A percentile compares a stretch with the other conserved stretches of the same genome.
Conservation (phyloP, 257 asterid species). For the Perilla frutescens region DNA sequence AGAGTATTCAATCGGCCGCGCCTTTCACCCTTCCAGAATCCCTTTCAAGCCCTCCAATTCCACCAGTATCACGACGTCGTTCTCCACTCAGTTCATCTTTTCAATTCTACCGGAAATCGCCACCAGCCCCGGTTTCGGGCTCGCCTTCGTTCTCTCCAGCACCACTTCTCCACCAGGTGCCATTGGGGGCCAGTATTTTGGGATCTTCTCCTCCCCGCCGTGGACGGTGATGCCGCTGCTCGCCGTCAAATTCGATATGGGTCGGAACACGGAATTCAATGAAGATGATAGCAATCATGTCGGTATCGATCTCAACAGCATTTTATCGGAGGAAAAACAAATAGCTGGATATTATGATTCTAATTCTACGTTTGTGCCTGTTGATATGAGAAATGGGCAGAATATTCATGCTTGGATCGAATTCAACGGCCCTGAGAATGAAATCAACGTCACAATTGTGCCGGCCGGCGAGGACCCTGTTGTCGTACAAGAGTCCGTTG, state of each 20-base stretch:
- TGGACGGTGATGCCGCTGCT: slow-evolving; percentile 58
- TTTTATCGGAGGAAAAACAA: slow-evolving; percentile 42
- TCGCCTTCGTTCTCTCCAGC: slow-evolving; percentile 72
- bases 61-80: slow-evolving; percentile 53
- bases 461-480: slow-evolving; percentile 60
- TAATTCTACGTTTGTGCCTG: slow-evolving; percentile 41
- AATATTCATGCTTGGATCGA: slow-evolving; percentile 83
- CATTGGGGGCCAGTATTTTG: slow-evolving; percentile 66
- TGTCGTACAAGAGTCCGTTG: slow-evolving; percentile 43
- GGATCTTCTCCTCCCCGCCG: slow-evolving; percentile 52
- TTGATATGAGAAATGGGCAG: slow-evolving; percentile 67
- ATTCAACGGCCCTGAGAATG: slow-evolving; percentile 55
- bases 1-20: slow-evolving; percentile 66
- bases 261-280: slow-evolving; percentile 64
- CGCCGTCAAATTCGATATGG: slow-evolving; percentile 81
- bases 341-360: slow-evolving; percentile 62
- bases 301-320: slow-evolving; percentile 64
- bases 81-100: slow-evolving; percentile 80
- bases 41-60: slow-evolving; percentile 50
- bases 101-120: slow-evolving; percentile 68
- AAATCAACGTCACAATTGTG: slow-evolving; percentile 71
- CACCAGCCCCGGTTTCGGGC: slow-evolving; percentile 80
- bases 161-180: slow-evolving; percentile 60
- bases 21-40: slow-evolving; percentile 56
- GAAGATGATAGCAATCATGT: slow-evolving; percentile 69